Base-by-base conservation (phyloP, 176 grass and related monocot species). In the Cymbopogon citratus region DNA sequence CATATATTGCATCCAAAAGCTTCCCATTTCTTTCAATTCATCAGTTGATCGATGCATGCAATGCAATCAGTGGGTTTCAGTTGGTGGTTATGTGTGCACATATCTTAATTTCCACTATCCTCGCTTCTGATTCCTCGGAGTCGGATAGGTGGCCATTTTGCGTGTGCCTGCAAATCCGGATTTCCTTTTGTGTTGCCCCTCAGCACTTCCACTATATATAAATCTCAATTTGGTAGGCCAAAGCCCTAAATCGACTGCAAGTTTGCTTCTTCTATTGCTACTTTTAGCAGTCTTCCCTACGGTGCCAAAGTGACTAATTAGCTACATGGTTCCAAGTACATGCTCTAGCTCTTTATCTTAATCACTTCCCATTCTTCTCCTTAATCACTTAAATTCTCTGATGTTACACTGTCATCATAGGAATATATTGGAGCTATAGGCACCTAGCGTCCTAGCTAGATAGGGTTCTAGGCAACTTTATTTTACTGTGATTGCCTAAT, bases 51-150 rank as follows among this genome's bases (percentile, higher is more conserved):
- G 19, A 57, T 57, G 19, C 73, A 43, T 16, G 46, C 49, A 70
- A 43, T 16, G 46, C 49, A 70, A 70, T 63, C 9, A 69, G 71
- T 44, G 31, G 78, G 5, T 62, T 12, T 74, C 70, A 78, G 35
- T 35, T 41, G 21, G 36, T 80, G 69, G 62, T 34, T 70, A 31
- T 80, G 5, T 76, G 38, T 70, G 77, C 71, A 71, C 64, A 45
- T 28, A 74, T 7, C 69, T 68, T 56, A 69, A 21, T 38, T 71
- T 72, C 38, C 87, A 89, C 87, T 52, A 70, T 63, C 68, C 77
- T 85, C 82, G 54, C 27, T 49, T 35, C 33, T 72, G 83, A 85
- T 89, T 89, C 83, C 83, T 89, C 71, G 25, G 54, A 87, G 39
- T 23, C 21, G 54, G n/a, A 59, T 56, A 7, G 52, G 52, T 21